Base-by-base conservation (phyloP, 129 eudicot genomes). In the Ambrosia artemisiifolia region DNA sequence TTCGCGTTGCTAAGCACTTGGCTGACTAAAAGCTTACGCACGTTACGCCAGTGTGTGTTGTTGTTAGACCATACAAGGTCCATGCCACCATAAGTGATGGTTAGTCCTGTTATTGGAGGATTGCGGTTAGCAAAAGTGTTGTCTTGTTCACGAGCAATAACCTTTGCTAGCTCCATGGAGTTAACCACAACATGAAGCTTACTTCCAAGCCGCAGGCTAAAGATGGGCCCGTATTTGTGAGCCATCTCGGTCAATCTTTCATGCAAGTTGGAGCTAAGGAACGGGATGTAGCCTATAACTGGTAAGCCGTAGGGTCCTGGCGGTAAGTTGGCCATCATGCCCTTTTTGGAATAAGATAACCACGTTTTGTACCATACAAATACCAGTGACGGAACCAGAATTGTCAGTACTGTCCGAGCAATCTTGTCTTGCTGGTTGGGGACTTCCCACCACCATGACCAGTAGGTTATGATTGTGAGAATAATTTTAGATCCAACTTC, bases 281-380 rank as follows among this genome's bases (percentile, higher is more conserved):
- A 80, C 0, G 82, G 88, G 40, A 84, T 78, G 43, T 74, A 67
- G 4, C 88, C 88, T 1, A 84, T 1, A 24, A 80, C 32, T 0
- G 88, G 88, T 74, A 82, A 67, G 10, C 85, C 83, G 2, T 28
- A 44, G 1, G 84, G 84, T 48, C 80, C 84, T 2, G 80, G 84
- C 2, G 84, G 84, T 28, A 77, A 62, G 13, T 24, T 59, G 10
- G 61, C 3, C 28, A 1, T 46, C 33, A 7, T 5, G 43, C 13
- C 4, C 16, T 28, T 16, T 13, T 3, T 42, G 61, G 49, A 48
- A 42, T 6, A 71, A 6, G 66, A 71, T 3, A 36, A 8, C 24
- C 3, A n/a, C n/a, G n/a, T n/a, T 6, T 16, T 65, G 73, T n/a
- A 53, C 67, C 66, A 75, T 54, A 75, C 0, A 40, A 65, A 19